Evolutionary conservation across 352 stramenopile species (phyloP).

Genomic region (Globisporangium perplexum): DNA sequence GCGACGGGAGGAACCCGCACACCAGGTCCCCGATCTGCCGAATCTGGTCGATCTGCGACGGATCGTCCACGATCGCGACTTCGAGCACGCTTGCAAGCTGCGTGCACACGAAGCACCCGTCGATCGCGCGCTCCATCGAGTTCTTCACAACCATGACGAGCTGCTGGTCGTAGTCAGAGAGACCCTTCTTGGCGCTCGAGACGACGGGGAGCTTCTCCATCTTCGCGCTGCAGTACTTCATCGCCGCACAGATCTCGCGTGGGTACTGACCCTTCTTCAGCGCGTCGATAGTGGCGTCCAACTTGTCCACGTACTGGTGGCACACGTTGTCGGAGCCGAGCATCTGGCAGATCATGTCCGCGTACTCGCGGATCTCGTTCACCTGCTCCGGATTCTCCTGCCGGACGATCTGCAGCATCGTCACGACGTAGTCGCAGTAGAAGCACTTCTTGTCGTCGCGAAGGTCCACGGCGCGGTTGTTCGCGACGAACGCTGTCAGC

Average conservation of each 20-base stretch:
- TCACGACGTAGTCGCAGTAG: conserved; percentile 61
- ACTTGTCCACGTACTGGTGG: conserved; percentile 61
- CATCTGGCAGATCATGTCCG: conserved; percentile 73
- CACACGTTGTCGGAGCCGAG: conserved; percentile 54
- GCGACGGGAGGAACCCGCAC: conserved; percentile 46
- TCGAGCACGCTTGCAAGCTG: conserved; percentile 50
- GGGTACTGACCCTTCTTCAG: conserved; percentile 63
- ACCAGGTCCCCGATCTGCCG: conserved; percentile 55
- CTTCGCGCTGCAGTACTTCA: conserved; percentile 49
- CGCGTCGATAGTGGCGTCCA: conserved; percentile 58
- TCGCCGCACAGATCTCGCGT: conserved; percentile 45
- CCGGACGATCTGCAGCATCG: conserved; percentile 49
- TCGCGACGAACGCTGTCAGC: conserved; percentile 23
- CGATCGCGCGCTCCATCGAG: conserved; percentile 24
- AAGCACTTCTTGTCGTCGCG: conserved; percentile 38
- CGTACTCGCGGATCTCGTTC: conserved; percentile 47
- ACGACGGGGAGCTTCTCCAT: neutral
- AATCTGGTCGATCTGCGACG: conserved; percentile 46
- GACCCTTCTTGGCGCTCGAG: conserved; percentile 3
- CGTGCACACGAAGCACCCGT: conserved; percentile 70
- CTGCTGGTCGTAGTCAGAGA: conserved; percentile 19
- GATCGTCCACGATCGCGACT: conserved; percentile 47
- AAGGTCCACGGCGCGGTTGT: conserved; percentile 5
- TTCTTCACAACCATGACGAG: conserved; percentile 31
- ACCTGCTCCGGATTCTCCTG: conserved; percentile 53